Percentiles rank a stretch among this genome's conserved stretches.
Conservation (phyloP, 345 rosid genomes). For the Pugionium cornutum region DNA sequence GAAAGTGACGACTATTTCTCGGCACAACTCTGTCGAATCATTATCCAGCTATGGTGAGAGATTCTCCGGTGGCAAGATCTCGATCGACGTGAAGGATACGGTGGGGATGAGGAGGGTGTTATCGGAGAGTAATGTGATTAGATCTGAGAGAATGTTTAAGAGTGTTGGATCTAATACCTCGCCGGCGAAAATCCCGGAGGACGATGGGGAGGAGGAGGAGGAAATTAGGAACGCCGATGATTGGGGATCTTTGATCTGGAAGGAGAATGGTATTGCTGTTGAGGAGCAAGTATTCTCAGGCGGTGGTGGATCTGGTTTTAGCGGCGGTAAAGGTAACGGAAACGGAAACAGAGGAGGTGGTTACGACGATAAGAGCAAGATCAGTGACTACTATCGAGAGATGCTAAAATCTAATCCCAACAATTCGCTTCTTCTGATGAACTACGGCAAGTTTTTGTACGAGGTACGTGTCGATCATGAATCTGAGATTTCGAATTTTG, state of each 20-base stretch:
- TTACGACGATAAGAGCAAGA: slow-evolving; percentile 42
- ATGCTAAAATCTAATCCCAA: slow-evolving; percentile 67
- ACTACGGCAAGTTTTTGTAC: slow-evolving; percentile 71
- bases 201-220: slow-evolving; percentile 34
- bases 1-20: slow-evolving; percentile 40
- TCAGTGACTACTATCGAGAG: slow-evolving; percentile 66
- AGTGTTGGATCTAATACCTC: slow-evolving; percentile 43
- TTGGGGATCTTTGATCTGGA: slow-evolving; percentile 39
- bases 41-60: slow-evolving; percentile 48
- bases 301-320: slow-evolving; percentile 40
- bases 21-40: slow-evolving; percentile 45
- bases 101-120: slow-evolving; percentile 49
- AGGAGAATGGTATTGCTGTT: slow-evolving; percentile 41
- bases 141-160: slow-evolving; percentile 35
- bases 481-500: not conserved
- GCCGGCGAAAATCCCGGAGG: slow-evolving; percentile 56
- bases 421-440: slow-evolving; percentile 65
- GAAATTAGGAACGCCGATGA: slow-evolving; percentile 29
- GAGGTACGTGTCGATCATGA: slow-evolving; percentile 51
- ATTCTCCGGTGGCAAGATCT: slow-evolving; percentile 42
- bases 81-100: slow-evolving; percentile 47
- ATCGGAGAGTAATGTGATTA: slow-evolving; percentile 55
- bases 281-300: slow-evolving; percentile 48
- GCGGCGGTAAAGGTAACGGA: slow-evolving; percentile 32
- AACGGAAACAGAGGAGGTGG: slow-evolving; percentile 32